Evolutionary conservation across 164 flowering plant genomes (phyloP), one percentile per base, ranked within the genome.

Genomic region (Macadamia tetraphylla): DNA sequence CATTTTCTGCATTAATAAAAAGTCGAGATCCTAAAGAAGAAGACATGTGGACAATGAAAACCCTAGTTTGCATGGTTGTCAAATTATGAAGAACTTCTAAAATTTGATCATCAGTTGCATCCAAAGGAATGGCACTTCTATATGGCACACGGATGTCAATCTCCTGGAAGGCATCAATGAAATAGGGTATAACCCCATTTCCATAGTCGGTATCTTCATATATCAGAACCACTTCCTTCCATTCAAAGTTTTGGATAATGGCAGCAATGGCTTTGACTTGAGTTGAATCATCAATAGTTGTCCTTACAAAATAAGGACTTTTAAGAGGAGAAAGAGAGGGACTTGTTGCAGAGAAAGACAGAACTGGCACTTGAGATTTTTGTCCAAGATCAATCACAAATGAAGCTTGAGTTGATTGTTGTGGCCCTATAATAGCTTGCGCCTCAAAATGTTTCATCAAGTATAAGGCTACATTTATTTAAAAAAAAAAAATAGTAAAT

Each of bases 151-250:
- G 60, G 15, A 44, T 1, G 1, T 66, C 11, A 17, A 17, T 56
- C n/a, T 56, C 51, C 15, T 55, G 51, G 8, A 55, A 57, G 12
- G 69, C 29, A 23, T 66, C 61, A 66, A 35, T 17, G 10, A 56
- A 29, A 66, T 31, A 56, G 0, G 69, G 60, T 55, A 42, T 18
- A 2, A 66, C 0, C 9, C 60, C 61, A 53, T 40, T 55, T 3
- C 69, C 69, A 56, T 66, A 66, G 6, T 66, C 69, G 8, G 69
- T 51, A 13, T 66, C 60, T 55, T 66, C 69, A 17, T 66, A 56
- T 12, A 66, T 66, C 18, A 18, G 44, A 1, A 56, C 51, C 8
- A 57, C 32, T 66, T 18, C 46, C 49, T 44, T 66, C 69, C 69
- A 66, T 55, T 10, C 40, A 53, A 66, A 66, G 29, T 61, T 32